Base-by-base conservation (phyloP, 345 rosid species). In the Populus nigra region DNA sequence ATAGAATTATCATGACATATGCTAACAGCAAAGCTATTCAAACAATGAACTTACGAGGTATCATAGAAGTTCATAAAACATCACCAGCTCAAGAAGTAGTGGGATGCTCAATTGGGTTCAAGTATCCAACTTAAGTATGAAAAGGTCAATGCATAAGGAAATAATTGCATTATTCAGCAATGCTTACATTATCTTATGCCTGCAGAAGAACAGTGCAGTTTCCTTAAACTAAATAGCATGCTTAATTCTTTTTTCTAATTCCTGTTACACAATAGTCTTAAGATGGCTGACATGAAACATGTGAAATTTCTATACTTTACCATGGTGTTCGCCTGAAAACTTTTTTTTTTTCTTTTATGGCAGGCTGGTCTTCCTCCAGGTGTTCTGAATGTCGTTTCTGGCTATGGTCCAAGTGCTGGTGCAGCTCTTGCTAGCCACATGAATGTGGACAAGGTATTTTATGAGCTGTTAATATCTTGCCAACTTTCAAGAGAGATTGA, bases 351-450 rank as follows among this genome's bases (percentile, higher is more conserved):
- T 41, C 66, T 38, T 61, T 63, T 66, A 35, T 73, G 79, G 75
- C 83, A 94, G 97, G 97, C 98, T 31, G 97, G 97, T 79, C 94
- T 92, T 75, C 98, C 98, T 75, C 92, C 91, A 0, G 97, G 98
- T 76, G 98, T 94, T 83, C 66, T 94, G 83, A 94, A 93, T 73
- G 76, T 94, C 36, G 92, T 94, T 82, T 92, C 96, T 63, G 95
- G 97, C 68, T 93, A 61, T 59, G 97, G 98, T 83, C 89, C 91
- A 35, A 91, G 93, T 9, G 97, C 97, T 2, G 98, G 98, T 82
- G 90, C 93, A 47, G 78, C 98, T 69, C 92, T 94, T 39, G 97
- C 95, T 3, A 86, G 94, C 81, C 97, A 94, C 80, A 90, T 91
- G 94, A 90, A 90, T 84, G 98, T 94, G n/a, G 98, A 94, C 87